A percentile compares a stretch with the other conserved stretches of the same genome.
phyloP scores from a whole-genome alignment of 176 grass and related monocot species.

The Oryza australiensis region DNA sequence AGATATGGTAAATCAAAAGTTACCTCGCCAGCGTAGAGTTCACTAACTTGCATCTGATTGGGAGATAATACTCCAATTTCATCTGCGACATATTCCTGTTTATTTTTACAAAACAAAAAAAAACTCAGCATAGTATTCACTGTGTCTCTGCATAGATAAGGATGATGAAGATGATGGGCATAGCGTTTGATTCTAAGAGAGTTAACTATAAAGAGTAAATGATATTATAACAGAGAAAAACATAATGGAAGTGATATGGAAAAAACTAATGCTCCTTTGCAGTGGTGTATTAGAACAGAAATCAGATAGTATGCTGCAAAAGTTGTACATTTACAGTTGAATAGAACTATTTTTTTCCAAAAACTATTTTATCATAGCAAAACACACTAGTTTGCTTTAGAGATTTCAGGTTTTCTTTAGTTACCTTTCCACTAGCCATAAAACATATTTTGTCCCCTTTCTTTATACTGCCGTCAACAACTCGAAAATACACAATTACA shows the following conservation, averaged over 20 bases:
- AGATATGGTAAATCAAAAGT: conserved; percentile 30
- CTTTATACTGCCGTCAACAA: conserved; percentile 83
- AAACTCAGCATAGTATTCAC: conserved; percentile 41
- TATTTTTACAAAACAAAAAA: conserved; percentile 41
- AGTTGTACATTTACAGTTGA: background rate
- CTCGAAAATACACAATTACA: conserved; percentile 95
- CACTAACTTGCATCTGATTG: conserved; percentile 81
- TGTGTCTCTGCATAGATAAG: background rate
- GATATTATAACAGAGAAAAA: conserved; percentile 30
- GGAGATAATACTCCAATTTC: conserved; percentile 97
- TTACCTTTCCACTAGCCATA: conserved; percentile 91
- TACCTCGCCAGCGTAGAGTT: conserved; percentile 94
- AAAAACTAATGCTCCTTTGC: conserved; percentile 7
- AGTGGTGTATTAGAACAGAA: background rate
- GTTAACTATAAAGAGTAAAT: conserved; percentile 7
- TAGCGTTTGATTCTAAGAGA: background rate
- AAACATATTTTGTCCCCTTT: conserved; percentile 92
- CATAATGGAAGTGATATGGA: conserved; percentile 7
- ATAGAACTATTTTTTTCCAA: background rate
- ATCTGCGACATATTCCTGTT: conserved; percentile 84
- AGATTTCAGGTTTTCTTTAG: conserved; percentile 16
- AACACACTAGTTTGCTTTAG: background rate
- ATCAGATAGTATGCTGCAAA: conserved; percentile 7
- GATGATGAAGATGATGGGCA: background rate
- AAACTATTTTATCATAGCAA: conserved; percentile 12